A percentile compares a stretch with the other conserved stretches of the same genome.
These are phyloP conservation scores for Lophiostoma macrostomum DNA, from an alignment of 495 filamentous ascomycete genomes.

Conservation along the genomic window DNA sequence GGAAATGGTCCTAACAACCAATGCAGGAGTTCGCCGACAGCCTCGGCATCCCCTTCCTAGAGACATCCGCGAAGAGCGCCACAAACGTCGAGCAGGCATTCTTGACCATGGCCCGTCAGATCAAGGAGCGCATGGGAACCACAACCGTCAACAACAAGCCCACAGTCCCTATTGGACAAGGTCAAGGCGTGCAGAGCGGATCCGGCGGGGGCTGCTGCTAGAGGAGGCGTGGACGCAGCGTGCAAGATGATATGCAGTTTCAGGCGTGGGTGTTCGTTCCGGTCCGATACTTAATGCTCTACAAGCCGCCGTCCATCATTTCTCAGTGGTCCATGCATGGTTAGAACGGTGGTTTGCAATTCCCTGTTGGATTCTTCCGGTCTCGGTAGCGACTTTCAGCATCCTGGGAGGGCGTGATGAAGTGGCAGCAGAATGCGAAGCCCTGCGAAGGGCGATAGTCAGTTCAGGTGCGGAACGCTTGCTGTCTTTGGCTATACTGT, in stretches of 20 bases:
- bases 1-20: conserved; percentile 1
- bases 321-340: conserved; percentile 30
- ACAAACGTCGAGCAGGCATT: conserved; percentile 99
- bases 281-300: conserved; percentile 33
- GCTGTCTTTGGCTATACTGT: conserved; percentile 10
- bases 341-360: conserved; percentile 30
- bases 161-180: conserved; percentile 89
- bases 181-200: conserved; percentile 89
- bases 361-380: conserved; percentile 30
- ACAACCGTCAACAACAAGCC: conserved; percentile 98
- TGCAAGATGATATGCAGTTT: conserved; percentile 28
- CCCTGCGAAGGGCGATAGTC: neutral
- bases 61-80: conserved; percentile 99
- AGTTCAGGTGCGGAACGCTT: neutral
- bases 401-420: neutral
- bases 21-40: conserved; percentile 94
- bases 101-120: conserved; percentile 98
- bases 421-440: conserved; percentile 11
- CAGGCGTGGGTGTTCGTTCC: conserved; percentile 32
- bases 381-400: conserved; percentile 17
- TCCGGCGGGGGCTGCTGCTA: conserved; percentile 94
- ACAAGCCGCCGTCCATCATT: conserved; percentile 25
- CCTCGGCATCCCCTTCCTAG: conserved; percentile 98
- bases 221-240: conserved; percentile 30
- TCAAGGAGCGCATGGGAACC: conserved; percentile 99